Base-by-base conservation (phyloP, 768 basidiomycete species). In the Kwoniella dendrophila region DNA sequence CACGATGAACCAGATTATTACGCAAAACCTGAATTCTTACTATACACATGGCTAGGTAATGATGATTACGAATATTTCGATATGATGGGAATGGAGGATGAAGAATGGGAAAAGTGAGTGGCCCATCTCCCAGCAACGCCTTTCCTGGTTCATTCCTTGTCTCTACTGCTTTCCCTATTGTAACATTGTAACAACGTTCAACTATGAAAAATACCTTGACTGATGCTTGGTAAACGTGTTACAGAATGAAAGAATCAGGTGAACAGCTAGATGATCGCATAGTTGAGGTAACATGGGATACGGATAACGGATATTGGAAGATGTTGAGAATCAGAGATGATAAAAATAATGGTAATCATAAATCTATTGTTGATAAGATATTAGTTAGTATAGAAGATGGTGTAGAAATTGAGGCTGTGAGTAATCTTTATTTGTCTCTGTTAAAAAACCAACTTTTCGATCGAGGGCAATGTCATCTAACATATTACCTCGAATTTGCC, bases 251-350 rank as follows among this genome's bases (percentile, higher is more conserved):
- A 73, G 79, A 81, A 4, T 84, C 86, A 1, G 86, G 88, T 6
- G 89, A 94, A 73, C 95, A 98, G 77, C 81, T 88, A 65, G 95
- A 99, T 72, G 94, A 98, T 78, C 86, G 95, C 11, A 85, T 98
- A 38, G 88, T 98, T 20, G 96, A 99, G 78, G 93, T 95, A 18
- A 86, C 87, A 66, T 98, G 96, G 95, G 89, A 95, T 69, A 61
- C 83, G 26, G 83, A 83, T 30, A 81, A 83, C 47, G 72, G 78
- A 12, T 79, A 77, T 20, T 98, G 94, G 93, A 86, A 86, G 59
- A 87, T 92, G 85, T 87, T 98, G 86, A 86, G 96, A 47, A 94
- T 95, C 76, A 81, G 96, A 70, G 87, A 95, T 71, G 96, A 99
- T 79, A 99, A 99, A 78, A 88, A 86, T 2, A 81, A 94, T 66